Evolutionary conservation across 805 yeast species (phyloP), one percentile per base, ranked within the genome.

Genomic region (Ogataea allantospora): DNA sequence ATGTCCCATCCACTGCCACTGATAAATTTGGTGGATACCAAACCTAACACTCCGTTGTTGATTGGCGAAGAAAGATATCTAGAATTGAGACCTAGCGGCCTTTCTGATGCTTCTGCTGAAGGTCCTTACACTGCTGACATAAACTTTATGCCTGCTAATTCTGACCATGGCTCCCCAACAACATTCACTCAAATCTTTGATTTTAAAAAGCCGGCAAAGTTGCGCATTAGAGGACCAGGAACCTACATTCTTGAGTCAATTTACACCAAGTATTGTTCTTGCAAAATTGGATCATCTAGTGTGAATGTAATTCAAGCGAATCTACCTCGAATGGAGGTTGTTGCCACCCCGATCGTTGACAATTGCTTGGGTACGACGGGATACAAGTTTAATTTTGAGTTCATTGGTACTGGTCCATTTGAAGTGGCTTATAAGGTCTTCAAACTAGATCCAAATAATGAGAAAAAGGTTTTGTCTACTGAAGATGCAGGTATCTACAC

Each of bases 291-390:
- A n/a, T 65, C 75, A 8, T 70, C 79, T 1, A 58, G 67, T 1
- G 67, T 83, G 8, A 54, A 66, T 12, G 70, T 87, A 1, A 39
- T 51, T n/a, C 46, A 56, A 9, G 75, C 72, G 1, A 57, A 56
- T 2, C 35, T 46, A 25, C 76, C 75, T 3, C 68, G 72, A 2
- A 64, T 71, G 13, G 54, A 55, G 2, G 68, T 77, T 11, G 30
- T 48, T 2, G 77, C 88, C 1, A 67, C 67, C 10, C 78, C 91
- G 3, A 77, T 91, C 2, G 68, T 78, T 17, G 98, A 91, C 53
- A 77, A 83, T 33, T 93, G 99, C 65, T 84, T 93, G 20, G 99
- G 99, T 0, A 87, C 88, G 30, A 80, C 88, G 7, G 99, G 97
- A 0, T 77, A 70, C 49, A 67, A 67, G 16, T 78, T 88, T 42